Evolutionary conservation across 768 basidiomycete species (phyloP).

Genomic region (Paxillus rubicundulus): DNA sequence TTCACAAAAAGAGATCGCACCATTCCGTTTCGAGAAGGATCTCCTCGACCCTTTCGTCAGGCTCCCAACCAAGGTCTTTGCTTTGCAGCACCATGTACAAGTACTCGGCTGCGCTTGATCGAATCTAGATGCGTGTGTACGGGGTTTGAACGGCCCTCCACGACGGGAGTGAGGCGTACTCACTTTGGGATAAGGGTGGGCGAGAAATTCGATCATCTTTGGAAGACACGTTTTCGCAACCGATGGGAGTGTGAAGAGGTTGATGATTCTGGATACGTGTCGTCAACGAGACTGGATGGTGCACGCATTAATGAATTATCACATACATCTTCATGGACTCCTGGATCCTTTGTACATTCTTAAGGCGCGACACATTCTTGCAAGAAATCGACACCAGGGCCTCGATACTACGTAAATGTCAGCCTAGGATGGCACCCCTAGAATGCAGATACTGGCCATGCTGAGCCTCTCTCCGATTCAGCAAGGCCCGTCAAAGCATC

Average conservation of each 20-base stretch:
- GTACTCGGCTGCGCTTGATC: slow-evolving; percentile 78
- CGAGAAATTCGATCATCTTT: slow-evolving; percentile 59
- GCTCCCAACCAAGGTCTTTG: slow-evolving; percentile 61
- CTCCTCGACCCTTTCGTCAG: slow-evolving; percentile 59
- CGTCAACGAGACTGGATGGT: slow-evolving; percentile 11
- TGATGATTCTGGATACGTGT: slow-evolving; percentile 50
- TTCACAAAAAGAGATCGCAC: slow-evolving; percentile 39
- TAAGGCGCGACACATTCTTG: slow-evolving; percentile 64
- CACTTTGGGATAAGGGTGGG: slow-evolving; percentile 81
- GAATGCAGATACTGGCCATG: slow-evolving; percentile 44
- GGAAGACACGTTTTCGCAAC: slow-evolving; percentile 43
- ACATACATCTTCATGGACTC: slow-evolving; percentile 82
- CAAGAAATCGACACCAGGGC: slow-evolving; percentile 54
- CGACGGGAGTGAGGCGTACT: slow-evolving; percentile 22
- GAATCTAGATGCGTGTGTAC: slow-evolving; percentile 48
- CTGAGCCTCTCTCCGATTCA: slow-evolving; percentile 44
- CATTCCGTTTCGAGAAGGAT: slow-evolving; percentile 80
- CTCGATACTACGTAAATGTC: slow-evolving; percentile 43
- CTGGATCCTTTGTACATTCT: slow-evolving; percentile 78
- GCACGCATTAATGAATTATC: slow-evolving; percentile 27
- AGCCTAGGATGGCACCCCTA: slow-evolving; percentile 10
- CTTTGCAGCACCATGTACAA: slow-evolving; percentile 77
- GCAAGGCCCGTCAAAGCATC: slow-evolving; percentile 54
- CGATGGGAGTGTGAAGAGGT: slow-evolving; percentile 53
- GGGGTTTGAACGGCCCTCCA: slow-evolving; percentile 6